Percentiles rank a stretch among this genome's conserved stretches.
Conservation (phyloP, 805 yeast species). For the Cyberlindnera samutprakarnensis region DNA sequence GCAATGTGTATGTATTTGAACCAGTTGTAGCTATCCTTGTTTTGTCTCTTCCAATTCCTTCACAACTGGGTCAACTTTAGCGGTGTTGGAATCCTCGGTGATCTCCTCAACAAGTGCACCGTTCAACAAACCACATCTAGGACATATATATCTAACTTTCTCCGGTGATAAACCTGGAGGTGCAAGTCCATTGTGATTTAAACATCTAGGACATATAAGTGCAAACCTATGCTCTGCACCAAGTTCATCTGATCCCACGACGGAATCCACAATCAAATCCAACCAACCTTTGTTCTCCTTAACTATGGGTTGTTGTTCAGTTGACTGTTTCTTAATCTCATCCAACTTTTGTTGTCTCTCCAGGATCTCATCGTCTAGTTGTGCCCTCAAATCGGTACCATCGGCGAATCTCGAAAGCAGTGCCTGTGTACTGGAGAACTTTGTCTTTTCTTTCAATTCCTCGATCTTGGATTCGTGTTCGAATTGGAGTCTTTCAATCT, state of each 20-base stretch:
- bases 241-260: constrained; percentile 59
- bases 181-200: constrained; percentile 72
- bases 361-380: constrained; percentile 35
- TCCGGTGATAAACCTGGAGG: constrained; percentile 56
- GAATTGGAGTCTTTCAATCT: constrained; percentile 29
- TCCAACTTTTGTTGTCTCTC: constrained; percentile 32
- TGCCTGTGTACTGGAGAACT: constrained; percentile 70
- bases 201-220: constrained; percentile 60
- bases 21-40: neutral
- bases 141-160: constrained; percentile 52
- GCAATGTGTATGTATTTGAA: too few relatives aligned
- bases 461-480: constrained; percentile 51
- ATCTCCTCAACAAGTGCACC: constrained; percentile 11
- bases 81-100: neutral
- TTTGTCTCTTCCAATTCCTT: too few relatives aligned
- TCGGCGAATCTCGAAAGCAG: constrained; percentile 54
- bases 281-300: constrained; percentile 10
- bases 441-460: constrained; percentile 63
- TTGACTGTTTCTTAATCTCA: constrained; percentile 26
- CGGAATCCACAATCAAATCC: constrained; percentile 32
- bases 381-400: constrained; percentile 42
- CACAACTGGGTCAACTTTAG: neutral
- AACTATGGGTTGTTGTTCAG: constrained; percentile 14
- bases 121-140: constrained; percentile 46
- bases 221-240: constrained; percentile 59